Percentiles rank a stretch among this genome's conserved stretches.
These are phyloP conservation scores for Nadsonia commutata DNA, from an alignment of 1,139 yeast genomes.

Conservation along the genomic window DNA sequence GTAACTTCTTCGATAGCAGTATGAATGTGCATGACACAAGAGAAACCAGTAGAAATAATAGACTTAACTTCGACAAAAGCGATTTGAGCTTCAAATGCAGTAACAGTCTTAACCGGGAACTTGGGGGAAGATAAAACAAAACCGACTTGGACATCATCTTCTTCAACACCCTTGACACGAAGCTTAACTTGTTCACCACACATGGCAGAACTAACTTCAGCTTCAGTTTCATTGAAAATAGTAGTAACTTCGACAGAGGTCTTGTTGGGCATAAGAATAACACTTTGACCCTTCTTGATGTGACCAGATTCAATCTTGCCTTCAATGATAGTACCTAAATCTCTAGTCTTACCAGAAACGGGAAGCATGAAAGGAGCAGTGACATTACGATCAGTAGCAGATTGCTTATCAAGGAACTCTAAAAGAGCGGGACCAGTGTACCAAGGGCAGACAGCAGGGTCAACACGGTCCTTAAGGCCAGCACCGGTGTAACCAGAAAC, in stretches of 20 bases:
- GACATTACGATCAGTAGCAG: conserved; percentile 69
- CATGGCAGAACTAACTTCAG: conserved; percentile 76
- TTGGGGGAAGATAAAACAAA: conserved; percentile 75
- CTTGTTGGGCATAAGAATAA: conserved; percentile 88
- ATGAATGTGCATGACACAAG: conserved; percentile 98
- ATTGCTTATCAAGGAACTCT: conserved; percentile 76
- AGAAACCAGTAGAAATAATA: conserved; percentile 84
- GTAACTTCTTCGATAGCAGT: conserved; percentile 94
- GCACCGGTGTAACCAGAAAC: conserved; percentile 97
- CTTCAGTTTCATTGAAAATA: conserved; percentile 88
- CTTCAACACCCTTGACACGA: conserved; percentile 89
- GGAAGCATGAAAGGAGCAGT: conserved; percentile 98
- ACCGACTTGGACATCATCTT: conserved; percentile 87
- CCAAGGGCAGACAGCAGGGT: conserved; percentile 71
- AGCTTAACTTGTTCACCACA: conserved; percentile 97
- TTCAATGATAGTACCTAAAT: conserved; percentile 91
- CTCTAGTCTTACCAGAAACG: conserved; percentile 85
- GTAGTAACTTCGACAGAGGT: conserved; percentile 68
- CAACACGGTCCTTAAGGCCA: conserved; percentile 78
- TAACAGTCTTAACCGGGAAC: conserved; percentile 83
- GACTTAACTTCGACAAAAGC: conserved; percentile 94
- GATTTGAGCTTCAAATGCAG: conserved; percentile 86
- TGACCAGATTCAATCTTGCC: conserved; percentile 97
- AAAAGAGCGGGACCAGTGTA: conserved; percentile 83
- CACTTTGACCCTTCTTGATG: conserved; percentile 59